Evolutionary conservation across 495 filamentous ascomycete genomes (phyloP), one percentile per base, ranked within the genome.

Genomic region (Penicillium herquei): DNA sequence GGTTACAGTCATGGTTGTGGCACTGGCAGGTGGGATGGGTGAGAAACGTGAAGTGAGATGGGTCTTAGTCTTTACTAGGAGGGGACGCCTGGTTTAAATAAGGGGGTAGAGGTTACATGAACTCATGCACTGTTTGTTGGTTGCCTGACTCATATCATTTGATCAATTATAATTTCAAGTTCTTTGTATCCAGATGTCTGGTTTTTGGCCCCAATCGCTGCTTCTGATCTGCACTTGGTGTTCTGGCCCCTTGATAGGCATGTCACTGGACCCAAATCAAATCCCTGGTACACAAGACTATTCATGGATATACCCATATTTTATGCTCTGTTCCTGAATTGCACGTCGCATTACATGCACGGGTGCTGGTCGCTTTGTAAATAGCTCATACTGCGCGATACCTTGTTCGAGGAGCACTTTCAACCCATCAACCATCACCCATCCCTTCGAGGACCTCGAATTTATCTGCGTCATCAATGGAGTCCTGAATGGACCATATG

Each of bases 381-480:
- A 87, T n/a, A 90, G 64, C 63, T 90, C 87, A 66, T 88, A 91
- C 35, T 87, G 86, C 42, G 86, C 85, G 69, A 86, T 86, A 6
- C 84, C 87, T 73, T 89, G 87, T 67, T 90, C 87, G 4, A 81
- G 76, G 8, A 91, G 72, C 3, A 90, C 78, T 56, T 85, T 85
- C 10, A 89, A 64, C 3, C 87, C 87, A 60, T 89, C 85, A 39
- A 90, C 81, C 16, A 85, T 79, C 3, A 87, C 79, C 86, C 86
- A 91, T 0, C 82, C 80, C 41, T 58, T 57, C 5, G 55, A 49
- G 37, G 49, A 33, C 16, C 75, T 78, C 8, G 56, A 49, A 0
- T 67, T 52, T 35, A 85, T 77, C 56, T 88, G 83, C 17, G 73
- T 61, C 17, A 87, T 77, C 0, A 91, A 64, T 9, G 82, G 81